Evolutionary conservation across 192 early-diverging fungal species (phyloP), one percentile per base, ranked within the genome.

Genomic region (Rhizophagus sp.): DNA sequence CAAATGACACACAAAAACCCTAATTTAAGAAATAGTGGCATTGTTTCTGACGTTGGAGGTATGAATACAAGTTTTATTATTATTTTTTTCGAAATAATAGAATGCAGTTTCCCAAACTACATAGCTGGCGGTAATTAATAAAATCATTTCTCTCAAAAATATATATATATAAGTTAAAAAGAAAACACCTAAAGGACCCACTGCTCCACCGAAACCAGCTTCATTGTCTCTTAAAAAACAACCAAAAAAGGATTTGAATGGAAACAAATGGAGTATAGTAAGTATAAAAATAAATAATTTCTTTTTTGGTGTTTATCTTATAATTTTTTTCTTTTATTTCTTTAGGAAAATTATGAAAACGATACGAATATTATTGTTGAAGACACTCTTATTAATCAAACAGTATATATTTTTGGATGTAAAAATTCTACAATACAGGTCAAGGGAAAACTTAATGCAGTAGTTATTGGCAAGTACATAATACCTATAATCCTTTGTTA

Each of bases 1-100:
- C 93, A 99, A 84, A 99, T 98, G 97, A 99, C 96, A 17, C 97
- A 99, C 88, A 99, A 99, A 86, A 99, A 99, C 90, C 97, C 97
- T 1, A 88, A 89, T 19, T 84, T 99, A 25, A 92, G 97, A 44
- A 90, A 89, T 8, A 83, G 86, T 50, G 85, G 89, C 44, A 82
- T 88, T 27, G 94, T 95, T n/a, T 82, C 83, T 19, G 65, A 81
- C 61, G 47, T 71, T 19, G 25, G 73, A 63, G 81, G 76, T 78
- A 70, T 25, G 44, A 61, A n/a, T 70, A 69, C 30, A 0, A n/a
- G 30, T 19, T 63, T 64, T 44, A 0, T n/a, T 64, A 34, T 61
- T 41, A 44, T 76, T 80, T 77, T 72, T 81, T 79, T 47, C 39
- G 39, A 41, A 41, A 41, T 82, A 80, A 72, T 76, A n/a, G n/a